These are phyloP conservation scores for Blastobotrys arbuscula DNA, from an alignment of 1,139 yeast genomes.

Conservation along the genomic window DNA sequence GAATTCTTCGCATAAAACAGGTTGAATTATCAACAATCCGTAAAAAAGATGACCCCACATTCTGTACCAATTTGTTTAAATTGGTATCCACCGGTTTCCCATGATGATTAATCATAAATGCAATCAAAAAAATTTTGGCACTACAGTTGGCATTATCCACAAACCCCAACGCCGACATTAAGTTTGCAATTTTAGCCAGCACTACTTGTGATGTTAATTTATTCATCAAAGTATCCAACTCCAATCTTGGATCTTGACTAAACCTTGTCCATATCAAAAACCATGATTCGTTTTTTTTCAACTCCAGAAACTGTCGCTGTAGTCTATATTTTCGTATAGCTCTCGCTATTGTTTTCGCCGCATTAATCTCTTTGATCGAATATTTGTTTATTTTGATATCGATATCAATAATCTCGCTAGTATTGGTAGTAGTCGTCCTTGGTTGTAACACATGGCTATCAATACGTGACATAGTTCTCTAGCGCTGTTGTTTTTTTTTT, in stretches of 20 bases:
- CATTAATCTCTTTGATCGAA: not conserved
- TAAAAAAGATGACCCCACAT: constrained; percentile 22
- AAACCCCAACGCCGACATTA: constrained; percentile 18
- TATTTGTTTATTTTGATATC: no score
- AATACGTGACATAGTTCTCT: not conserved
- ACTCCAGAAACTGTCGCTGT: constrained; percentile 12
- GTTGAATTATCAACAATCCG: constrained; percentile 19
- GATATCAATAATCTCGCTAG: no score
- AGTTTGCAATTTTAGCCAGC: constrained; percentile 13
- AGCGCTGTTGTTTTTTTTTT: no score
- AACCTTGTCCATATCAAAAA: constrained; percentile 19
- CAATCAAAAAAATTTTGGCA: constrained; percentile 25
- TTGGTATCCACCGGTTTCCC: constrained; percentile 14
- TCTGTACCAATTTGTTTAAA: constrained; percentile 16
- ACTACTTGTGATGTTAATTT: constrained; percentile 9
- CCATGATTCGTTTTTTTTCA: constrained; percentile 20
- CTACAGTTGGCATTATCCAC: constrained; percentile 19
- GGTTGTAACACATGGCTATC: not conserved
- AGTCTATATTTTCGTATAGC: constrained; percentile 19
- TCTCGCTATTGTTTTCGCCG: constrained; percentile 19
- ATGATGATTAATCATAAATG: constrained; percentile 24
- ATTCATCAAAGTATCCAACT: constrained; percentile 2
- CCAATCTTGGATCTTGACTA: constrained; percentile 4
- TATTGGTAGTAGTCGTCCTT: not conserved
- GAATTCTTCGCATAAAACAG: constrained; percentile 20